Conservation (phyloP, 176 grass and related monocot species). For the Hsuehochloa calcarea region DNA sequence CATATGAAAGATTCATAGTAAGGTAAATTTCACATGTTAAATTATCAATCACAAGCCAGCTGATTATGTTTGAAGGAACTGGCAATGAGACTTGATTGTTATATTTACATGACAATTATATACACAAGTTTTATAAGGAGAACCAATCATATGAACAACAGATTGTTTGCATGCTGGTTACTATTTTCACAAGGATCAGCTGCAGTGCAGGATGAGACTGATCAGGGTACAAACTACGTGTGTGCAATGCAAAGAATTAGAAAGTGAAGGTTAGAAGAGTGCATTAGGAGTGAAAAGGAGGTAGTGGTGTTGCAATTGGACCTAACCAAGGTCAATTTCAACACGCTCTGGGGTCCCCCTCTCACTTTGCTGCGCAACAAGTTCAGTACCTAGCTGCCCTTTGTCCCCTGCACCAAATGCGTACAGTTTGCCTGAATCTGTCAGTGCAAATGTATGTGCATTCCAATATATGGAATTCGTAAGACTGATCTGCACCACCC, state of each 20-base stretch:
- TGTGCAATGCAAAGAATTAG: neutral
- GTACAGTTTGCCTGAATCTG: conserved; percentile 72
- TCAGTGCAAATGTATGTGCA: conserved; percentile 89
- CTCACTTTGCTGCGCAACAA: conserved; percentile 69
- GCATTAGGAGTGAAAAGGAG: neutral
- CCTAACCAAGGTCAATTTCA: conserved; percentile 63
- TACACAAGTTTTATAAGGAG: conserved; percentile 16
- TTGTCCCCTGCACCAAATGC: conserved; percentile 85
- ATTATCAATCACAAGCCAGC: conserved; percentile 26
- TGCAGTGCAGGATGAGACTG: neutral
- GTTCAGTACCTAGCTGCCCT: conserved; percentile 79
- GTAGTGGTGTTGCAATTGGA: neutral
- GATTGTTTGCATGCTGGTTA: neutral
- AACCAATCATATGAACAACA: conserved; percentile 27
- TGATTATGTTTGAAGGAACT: conserved; percentile 18
- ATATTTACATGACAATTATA: conserved; percentile 41
- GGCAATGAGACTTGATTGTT: conserved; percentile 24
- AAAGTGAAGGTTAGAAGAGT: conserved; percentile 16
- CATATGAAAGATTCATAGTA: neutral
- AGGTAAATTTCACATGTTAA: conserved; percentile 37
- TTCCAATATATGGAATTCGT: conserved; percentile 94
- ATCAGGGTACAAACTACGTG: neutral
- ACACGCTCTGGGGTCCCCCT: conserved; percentile 68
- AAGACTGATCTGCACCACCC: conserved; percentile 73
- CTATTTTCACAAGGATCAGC: conserved; percentile 26